A percentile compares a stretch with the other conserved stretches of the same genome.
These are phyloP conservation scores for Aspergillus alliaceus DNA, from an alignment of 2,329 filamentous ascomycete genomes.

Conservation along the genomic window DNA sequence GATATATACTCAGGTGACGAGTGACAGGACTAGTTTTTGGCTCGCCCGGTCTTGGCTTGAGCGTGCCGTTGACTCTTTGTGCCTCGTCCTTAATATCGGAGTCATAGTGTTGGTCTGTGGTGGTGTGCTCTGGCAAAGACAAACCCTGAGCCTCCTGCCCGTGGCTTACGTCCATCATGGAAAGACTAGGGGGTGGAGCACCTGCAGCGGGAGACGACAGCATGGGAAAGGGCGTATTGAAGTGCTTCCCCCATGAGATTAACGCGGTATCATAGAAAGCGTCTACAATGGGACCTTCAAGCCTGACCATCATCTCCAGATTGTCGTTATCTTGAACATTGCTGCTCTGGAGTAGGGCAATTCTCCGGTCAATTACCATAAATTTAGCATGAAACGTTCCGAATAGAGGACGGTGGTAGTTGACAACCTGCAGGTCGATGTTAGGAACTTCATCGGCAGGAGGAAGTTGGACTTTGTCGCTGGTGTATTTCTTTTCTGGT, in stretches of 20 bases:
- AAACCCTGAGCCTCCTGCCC: constrained; percentile 10
- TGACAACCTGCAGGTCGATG: constrained; percentile 70
- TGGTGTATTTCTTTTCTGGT: constrained; percentile 57
- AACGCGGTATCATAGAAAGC: constrained; percentile 72
- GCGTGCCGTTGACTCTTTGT: constrained; percentile 58
- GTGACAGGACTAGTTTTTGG: constrained; percentile 60
- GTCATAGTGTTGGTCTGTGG: constrained; percentile 65
- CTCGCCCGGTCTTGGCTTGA: constrained; percentile 54
- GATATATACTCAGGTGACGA: constrained; percentile 57
- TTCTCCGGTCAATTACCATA: constrained; percentile 70
- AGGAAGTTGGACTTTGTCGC: constrained; percentile 61
- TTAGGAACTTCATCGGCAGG: constrained; percentile 66
- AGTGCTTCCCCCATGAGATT: constrained; percentile 66
- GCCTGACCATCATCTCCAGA: constrained; percentile 74
- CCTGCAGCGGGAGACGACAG: constrained; percentile 50
- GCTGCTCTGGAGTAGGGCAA: constrained; percentile 73
- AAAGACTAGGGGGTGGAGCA: constrained; percentile 23
- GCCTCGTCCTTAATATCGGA: constrained; percentile 61
- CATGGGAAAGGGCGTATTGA: constrained; percentile 62
- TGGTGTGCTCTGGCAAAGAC: constrained; percentile 52
- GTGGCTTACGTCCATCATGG: constrained; percentile 4
- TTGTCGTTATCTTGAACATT: constrained; percentile 78
- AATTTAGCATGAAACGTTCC: constrained; percentile 79
- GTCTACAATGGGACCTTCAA: constrained; percentile 76
- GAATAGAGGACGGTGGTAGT: constrained; percentile 67